Percentiles rank a stretch among this genome's conserved stretches.
Evolutionary conservation across 352 stramenopile genomes (phyloP).

Genomic region (Phytophthora multivora): DNA sequence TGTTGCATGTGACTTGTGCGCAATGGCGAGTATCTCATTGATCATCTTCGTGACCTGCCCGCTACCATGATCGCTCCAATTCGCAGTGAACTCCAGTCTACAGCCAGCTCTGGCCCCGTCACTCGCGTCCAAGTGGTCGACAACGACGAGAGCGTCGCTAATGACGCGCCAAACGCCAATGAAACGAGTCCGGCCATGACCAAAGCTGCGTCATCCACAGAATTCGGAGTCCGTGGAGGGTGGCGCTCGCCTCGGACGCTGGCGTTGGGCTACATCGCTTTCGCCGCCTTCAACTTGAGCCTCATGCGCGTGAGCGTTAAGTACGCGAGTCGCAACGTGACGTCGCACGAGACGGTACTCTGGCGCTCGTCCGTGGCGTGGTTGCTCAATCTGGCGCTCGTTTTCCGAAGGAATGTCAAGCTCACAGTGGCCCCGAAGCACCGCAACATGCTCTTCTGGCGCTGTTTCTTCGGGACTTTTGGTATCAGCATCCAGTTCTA

Average conservation of each 20-base stretch:
- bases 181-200: slow-evolving; percentile 14
- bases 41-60: neutral
- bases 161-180: slow-evolving; percentile 1
- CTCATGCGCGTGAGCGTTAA: slow-evolving; percentile 63
- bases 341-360: slow-evolving; percentile 61
- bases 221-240: slow-evolving; percentile 2
- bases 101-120: neutral
- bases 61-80: slow-evolving; percentile 23
- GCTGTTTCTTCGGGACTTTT: slow-evolving; percentile 54
- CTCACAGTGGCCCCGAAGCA: slow-evolving; percentile 27
- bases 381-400: slow-evolving; percentile 46
- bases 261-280: slow-evolving; percentile 47
- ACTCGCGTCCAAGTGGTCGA: slow-evolving; percentile 21
- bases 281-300: slow-evolving; percentile 62
- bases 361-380: slow-evolving; percentile 57
- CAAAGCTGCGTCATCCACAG: slow-evolving; percentile 2
- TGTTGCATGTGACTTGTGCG: slow-evolving; percentile 7
- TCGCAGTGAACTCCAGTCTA: slow-evolving; percentile 6
- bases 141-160: neutral
- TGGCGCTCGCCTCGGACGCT: slow-evolving; percentile 27
- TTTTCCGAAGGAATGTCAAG: slow-evolving; percentile 27
- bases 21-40: slow-evolving; percentile 8
- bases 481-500: slow-evolving; percentile 72
- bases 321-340: slow-evolving; percentile 48
- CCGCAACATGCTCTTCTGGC: slow-evolving; percentile 39